Evolutionary conservation across 306 rosid species (phyloP), one percentile per base, ranked within the genome.

Genomic region (Dryas drummondii): DNA sequence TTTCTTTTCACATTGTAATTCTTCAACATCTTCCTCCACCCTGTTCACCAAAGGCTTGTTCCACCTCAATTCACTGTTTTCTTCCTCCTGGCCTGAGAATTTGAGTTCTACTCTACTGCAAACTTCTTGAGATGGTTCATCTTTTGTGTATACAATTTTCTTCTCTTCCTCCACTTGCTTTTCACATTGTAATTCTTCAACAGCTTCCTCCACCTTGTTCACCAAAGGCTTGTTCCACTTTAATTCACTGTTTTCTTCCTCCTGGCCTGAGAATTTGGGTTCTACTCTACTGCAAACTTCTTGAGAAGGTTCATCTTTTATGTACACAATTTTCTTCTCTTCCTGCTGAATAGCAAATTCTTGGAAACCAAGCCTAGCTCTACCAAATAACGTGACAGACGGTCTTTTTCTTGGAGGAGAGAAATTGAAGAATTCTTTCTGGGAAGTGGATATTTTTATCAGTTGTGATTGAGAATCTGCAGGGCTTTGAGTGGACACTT

Each of bases 311-410:
- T 62, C 77, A 73, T 45, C 75, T 66, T 52, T 67, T n/a, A 62
- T 66, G 37, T 82, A 75, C 17, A 77, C 14, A 49, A 46, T 50
- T 67, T 58, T 79, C 53, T 81, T 55, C 57, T 41, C 80, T 74
- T 70, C 88, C 71, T 6, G 62, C 22, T 77, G 81, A 79, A 83
- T 56, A 74, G 58, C 68, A 3, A 52, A 69, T 79, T 88, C 91
- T 51, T 77, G 76, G 17, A 83, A 68, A 66, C 84, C 84, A 55
- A 85, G 75, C 71, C 97, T 90, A 58, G 96, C 96, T 86, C 87
- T 91, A 76, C 96, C 97, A 76, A 93, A 93, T 66, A 89, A 84
- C 1, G 96, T 88, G 73, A 87, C 70, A 63, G 89, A 87, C 19
- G 81, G 71, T 9, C 76, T 78, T 68, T 85, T 86, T 11, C 75